These are phyloP conservation scores for Ambrosia artemisiifolia DNA, from an alignment of 129 eudicot genomes.

Conservation along the genomic window DNA sequence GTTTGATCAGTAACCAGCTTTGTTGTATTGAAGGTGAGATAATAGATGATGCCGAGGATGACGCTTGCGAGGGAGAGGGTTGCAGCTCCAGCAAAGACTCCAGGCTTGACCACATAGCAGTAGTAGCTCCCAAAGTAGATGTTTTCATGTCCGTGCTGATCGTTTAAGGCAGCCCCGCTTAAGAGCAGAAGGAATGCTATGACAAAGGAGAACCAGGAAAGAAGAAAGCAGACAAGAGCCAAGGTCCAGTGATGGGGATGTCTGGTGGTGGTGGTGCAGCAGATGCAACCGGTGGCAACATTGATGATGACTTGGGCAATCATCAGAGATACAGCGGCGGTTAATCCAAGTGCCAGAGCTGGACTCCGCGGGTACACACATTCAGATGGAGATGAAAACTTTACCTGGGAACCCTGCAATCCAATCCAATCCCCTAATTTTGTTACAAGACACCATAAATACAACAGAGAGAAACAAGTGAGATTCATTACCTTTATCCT, in stretches of 20 bases:
- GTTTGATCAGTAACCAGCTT: slow-evolving; percentile 40
- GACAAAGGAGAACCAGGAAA: slow-evolving; percentile 87
- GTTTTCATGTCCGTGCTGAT: slow-evolving; percentile 66
- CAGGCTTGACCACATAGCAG: slow-evolving; percentile 88
- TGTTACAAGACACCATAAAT: too few relatives aligned
- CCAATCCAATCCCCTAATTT: background rate
- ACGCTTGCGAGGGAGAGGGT: slow-evolving; percentile 39
- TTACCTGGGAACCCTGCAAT: slow-evolving; percentile 55
- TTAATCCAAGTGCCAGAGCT: slow-evolving; percentile 68
- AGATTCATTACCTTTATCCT: slow-evolving; percentile 54
- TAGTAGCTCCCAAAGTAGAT: slow-evolving; percentile 59
- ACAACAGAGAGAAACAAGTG: background rate
- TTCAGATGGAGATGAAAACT: slow-evolving; percentile 40
- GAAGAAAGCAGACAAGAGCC: slow-evolving; percentile 60
- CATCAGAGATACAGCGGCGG: slow-evolving; percentile 71
- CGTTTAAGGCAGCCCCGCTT: slow-evolving; percentile 80
- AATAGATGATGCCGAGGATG: slow-evolving; percentile 55
- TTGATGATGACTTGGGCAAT: slow-evolving; percentile 62
- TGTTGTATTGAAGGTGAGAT: slow-evolving; percentile 38
- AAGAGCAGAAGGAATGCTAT: slow-evolving; percentile 73
- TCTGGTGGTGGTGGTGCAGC: slow-evolving; percentile 58
- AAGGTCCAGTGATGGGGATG: slow-evolving; percentile 48
- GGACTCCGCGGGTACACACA: slow-evolving; percentile 86
- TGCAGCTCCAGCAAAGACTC: slow-evolving; percentile 84
- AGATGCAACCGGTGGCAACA: slow-evolving; percentile 67